Conservation (phyloP, 2,329 filamentous ascomycete genomes). For the Beauveria brongniartii region DNA sequence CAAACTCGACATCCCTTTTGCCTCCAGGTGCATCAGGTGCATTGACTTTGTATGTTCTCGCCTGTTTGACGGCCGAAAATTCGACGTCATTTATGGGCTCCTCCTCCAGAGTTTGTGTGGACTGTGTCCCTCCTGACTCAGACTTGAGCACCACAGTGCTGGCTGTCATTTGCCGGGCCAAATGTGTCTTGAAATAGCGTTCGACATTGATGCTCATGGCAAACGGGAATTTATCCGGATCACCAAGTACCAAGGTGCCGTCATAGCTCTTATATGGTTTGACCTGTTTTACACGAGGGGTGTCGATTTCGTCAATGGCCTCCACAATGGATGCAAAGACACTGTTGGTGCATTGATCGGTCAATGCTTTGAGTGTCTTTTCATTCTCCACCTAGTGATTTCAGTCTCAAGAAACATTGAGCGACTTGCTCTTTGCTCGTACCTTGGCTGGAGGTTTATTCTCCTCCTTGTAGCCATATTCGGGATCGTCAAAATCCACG, state of each 20-base stretch:
- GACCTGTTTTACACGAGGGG: conserved; percentile 67
- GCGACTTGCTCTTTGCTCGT: background rate
- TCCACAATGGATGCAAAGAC: conserved; percentile 78
- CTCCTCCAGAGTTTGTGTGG: conserved; percentile 38
- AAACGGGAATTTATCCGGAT: conserved; percentile 62
- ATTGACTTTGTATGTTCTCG: conserved; percentile 73
- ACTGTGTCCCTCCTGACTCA: conserved; percentile 42
- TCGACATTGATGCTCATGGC: conserved; percentile 81
- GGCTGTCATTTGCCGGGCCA: conserved; percentile 65
- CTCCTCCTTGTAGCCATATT: conserved; percentile 89
- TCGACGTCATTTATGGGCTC: conserved; percentile 44
- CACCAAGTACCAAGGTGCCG: conserved; percentile 71
- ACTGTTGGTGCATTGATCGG: conserved; percentile 58
- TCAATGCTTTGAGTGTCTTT: conserved; percentile 52
- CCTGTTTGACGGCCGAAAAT: conserved; percentile 64
- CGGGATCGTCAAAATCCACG: conserved; percentile 85
- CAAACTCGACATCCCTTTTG: conserved; percentile 72
- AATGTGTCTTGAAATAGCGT: conserved; percentile 79
- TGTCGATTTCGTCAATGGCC: conserved; percentile 71
- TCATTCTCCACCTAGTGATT: conserved; percentile 56
- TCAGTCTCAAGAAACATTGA: background rate
- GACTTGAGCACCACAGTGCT: conserved; percentile 62
- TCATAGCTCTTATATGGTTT: conserved; percentile 72
- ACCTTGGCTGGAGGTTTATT: conserved; percentile 68
- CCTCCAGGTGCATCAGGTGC: conserved; percentile 68